phyloP scores from a whole-genome alignment of 2,329 filamentous ascomycete genomes.

The Epichloe typhina region DNA sequence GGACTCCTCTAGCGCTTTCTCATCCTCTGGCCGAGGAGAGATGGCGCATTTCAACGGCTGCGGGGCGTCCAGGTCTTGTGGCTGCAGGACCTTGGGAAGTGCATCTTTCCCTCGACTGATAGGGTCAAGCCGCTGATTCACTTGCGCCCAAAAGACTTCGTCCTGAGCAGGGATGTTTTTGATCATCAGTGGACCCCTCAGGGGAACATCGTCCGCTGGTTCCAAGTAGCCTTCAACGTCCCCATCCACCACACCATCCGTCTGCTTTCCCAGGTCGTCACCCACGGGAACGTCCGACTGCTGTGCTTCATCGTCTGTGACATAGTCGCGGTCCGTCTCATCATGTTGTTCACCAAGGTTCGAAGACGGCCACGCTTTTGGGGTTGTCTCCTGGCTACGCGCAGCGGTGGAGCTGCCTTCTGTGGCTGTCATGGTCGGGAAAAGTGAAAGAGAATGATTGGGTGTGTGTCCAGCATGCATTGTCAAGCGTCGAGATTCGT shows the following conservation, averaged over 20 bases:
- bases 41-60: background rate
- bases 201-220: constrained; percentile 28
- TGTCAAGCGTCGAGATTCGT: constrained; percentile 38
- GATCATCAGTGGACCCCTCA: constrained; percentile 41
- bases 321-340: background rate
- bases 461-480: constrained; percentile 53
- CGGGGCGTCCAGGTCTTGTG: constrained; percentile 4
- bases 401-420: constrained; percentile 16
- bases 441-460: constrained; percentile 42
- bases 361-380: constrained; percentile 11
- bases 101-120: constrained; percentile 33
- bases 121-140: constrained; percentile 39
- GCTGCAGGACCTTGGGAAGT: constrained; percentile 29
- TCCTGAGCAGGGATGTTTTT: constrained; percentile 43
- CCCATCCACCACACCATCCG: background rate
- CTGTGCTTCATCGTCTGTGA: background rate
- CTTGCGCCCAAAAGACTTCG: constrained; percentile 36
- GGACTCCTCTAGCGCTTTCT: constrained; percentile 11
- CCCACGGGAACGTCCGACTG: background rate
- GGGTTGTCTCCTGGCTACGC: constrained; percentile 18
- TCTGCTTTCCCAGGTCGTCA: background rate
- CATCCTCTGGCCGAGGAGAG: constrained; percentile 5
- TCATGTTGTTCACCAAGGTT: background rate
- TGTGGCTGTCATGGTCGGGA: constrained; percentile 32
- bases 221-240: constrained; percentile 21